These are phyloP conservation scores for Penicillium ucsense DNA, from an alignment of 495 filamentous ascomycete species.

Conservation along the genomic window DNA sequence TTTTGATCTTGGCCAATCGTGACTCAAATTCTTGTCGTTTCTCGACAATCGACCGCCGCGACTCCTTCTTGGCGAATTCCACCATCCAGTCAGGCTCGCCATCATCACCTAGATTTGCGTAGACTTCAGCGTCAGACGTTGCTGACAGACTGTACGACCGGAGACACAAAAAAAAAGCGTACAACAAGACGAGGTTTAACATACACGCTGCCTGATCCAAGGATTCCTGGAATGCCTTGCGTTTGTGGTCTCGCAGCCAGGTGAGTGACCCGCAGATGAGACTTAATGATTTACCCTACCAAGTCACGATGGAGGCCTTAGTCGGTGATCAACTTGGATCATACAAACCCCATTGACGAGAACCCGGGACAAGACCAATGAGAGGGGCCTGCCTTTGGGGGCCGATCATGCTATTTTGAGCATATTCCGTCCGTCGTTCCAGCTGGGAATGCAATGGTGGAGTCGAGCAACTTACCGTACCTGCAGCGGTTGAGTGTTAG, in stretches of 20 bases:
- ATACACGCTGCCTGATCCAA: slow-evolving; percentile 26
- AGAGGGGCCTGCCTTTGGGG: no score
- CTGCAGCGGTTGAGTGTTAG: slow-evolving; percentile 13
- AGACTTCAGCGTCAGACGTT: no score
- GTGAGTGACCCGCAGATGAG: slow-evolving; percentile 88
- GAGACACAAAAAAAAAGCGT: no score
- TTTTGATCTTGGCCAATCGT: slow-evolving; percentile 56
- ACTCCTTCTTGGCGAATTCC: slow-evolving; percentile 60
- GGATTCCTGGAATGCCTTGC: slow-evolving; percentile 48
- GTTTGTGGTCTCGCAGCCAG: slow-evolving; percentile 84
- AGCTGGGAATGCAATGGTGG: background rate
- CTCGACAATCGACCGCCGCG: slow-evolving; percentile 53
- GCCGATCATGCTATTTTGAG: no score
- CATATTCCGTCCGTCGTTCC: no score
- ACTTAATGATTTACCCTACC: slow-evolving; percentile 89
- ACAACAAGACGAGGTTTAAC: background rate
- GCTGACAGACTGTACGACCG: slow-evolving; percentile 3
- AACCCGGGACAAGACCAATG: no score
- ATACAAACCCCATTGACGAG: no score
- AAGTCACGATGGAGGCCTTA: slow-evolving; percentile 1
- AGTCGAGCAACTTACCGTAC: slow-evolving; percentile 33
- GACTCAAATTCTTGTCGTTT: slow-evolving; percentile 62
- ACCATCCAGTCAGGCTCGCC: slow-evolving; percentile 87
- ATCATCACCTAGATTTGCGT: slow-evolving; percentile 33
- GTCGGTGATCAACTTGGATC: background rate